These are phyloP conservation scores for Globisporangium mamillatum DNA, from an alignment of 352 stramenopile genomes.

Conservation along the genomic window DNA sequence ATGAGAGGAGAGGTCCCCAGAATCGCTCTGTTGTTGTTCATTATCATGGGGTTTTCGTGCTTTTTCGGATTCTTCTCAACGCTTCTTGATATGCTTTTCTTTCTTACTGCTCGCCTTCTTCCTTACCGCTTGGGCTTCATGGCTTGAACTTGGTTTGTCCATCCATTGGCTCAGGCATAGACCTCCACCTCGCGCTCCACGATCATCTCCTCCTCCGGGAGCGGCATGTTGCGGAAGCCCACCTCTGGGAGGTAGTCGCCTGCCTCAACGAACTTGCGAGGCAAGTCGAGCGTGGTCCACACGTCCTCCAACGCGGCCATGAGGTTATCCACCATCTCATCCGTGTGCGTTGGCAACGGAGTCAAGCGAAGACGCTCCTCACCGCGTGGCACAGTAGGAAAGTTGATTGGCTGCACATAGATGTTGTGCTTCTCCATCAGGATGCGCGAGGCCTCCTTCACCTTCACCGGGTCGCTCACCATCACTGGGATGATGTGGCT, in stretches of 20 bases:
- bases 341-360: conserved; percentile 81
- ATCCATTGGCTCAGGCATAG: conserved; percentile 27
- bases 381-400: conserved; percentile 84
- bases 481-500: conserved; percentile 90
- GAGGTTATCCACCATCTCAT: conserved; percentile 87
- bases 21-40: conserved; percentile 5
- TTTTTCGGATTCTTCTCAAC: conserved; percentile 12
- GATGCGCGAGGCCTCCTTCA: conserved; percentile 87
- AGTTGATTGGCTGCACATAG: conserved; percentile 93
- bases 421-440: conserved; percentile 90
- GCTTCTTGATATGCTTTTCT: conserved; percentile 7
- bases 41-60: not conserved
- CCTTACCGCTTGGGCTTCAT: not conserved
- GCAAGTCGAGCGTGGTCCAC: conserved; percentile 82
- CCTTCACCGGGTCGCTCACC: conserved; percentile 85
- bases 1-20: not conserved
- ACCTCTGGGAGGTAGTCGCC: conserved; percentile 81
- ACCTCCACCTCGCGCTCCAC: conserved; percentile 34
- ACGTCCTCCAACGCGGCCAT: conserved; percentile 82
- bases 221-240: conserved; percentile 64
- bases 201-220: conserved; percentile 44
- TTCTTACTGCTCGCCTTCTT: not conserved
- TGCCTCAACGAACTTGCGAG: conserved; percentile 54
- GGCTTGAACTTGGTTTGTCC: not conserved
- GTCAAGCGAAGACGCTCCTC: conserved; percentile 90